Evolutionary conservation across 75 land plant species (phyloP).

Genomic region (Ceratopteris richardii): DNA sequence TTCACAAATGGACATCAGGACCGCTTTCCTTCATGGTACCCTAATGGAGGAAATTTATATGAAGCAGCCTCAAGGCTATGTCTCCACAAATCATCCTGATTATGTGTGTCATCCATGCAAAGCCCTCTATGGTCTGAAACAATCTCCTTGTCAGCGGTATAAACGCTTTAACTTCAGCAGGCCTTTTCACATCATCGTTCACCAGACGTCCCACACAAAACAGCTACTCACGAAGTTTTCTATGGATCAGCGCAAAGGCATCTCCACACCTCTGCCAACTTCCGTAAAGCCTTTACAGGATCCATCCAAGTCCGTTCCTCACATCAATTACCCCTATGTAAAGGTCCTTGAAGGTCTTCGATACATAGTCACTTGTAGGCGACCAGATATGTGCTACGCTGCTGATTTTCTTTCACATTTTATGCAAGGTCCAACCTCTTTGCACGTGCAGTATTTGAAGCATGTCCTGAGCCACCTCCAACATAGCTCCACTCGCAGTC

Average conservation of each 20-base stretch:
- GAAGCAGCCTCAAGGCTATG: conserved; percentile 10
- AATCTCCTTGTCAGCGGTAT: conserved; percentile 12
- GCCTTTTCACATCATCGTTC: not conserved
- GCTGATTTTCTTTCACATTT: not conserved
- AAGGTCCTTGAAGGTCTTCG: not conserved
- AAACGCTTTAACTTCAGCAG: not conserved
- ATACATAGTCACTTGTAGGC: conserved; percentile 3
- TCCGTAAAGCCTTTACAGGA: not conserved
- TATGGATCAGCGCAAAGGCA: not conserved
- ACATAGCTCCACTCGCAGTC: conserved; percentile 9
- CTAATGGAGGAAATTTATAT: conserved; percentile 13
- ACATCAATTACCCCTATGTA: not conserved
- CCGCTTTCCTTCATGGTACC: conserved; percentile 8
- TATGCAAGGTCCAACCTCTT: not conserved
- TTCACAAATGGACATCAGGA: not conserved
- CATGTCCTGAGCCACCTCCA: conserved; percentile 7
- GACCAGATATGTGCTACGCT: conserved; percentile 1
- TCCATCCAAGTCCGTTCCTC: not conserved
- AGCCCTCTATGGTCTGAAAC: conserved; percentile 12
- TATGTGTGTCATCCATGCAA: conserved; percentile 7
- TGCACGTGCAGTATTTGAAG: conserved; percentile 1
- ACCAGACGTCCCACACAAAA: not conserved
- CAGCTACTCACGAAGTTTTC: not conserved
- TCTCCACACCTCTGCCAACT: conserved; percentile 1
- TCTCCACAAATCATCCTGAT: not conserved